Conservation (phyloP, 805 yeast genomes). For the Maudiozyma pseudohumilis region DNA sequence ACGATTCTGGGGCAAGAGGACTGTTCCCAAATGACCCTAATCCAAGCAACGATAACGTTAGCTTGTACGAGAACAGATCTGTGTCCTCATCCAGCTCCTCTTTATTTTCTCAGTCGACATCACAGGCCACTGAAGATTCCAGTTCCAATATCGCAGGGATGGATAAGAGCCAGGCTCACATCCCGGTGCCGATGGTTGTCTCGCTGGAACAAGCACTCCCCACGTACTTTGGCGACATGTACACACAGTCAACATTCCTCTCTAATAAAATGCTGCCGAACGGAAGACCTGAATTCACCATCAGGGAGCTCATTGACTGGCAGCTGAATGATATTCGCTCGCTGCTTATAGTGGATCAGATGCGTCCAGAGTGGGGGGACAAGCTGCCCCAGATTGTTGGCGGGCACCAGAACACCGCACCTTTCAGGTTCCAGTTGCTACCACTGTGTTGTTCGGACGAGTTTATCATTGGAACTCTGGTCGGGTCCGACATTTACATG, state of each 20-base stretch:
- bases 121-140: background rate
- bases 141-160: background rate
- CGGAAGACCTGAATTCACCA: slow-evolving; percentile 50
- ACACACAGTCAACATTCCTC: slow-evolving; percentile 39
- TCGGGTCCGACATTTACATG: slow-evolving; percentile 45
- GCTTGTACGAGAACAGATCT: background rate
- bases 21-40: too few species aligned
- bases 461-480: slow-evolving; percentile 37
- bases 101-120: background rate
- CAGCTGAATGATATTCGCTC: slow-evolving; percentile 54
- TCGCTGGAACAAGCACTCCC: slow-evolving; percentile 41
- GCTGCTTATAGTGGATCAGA: slow-evolving; percentile 38
- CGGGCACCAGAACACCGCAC: background rate
- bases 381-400: slow-evolving; percentile 34
- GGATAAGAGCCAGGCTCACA: background rate
- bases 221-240: slow-evolving; percentile 37
- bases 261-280: slow-evolving; percentile 34
- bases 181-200: slow-evolving; percentile 7
- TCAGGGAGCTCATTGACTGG: slow-evolving; percentile 53
- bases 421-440: slow-evolving; percentile 21
- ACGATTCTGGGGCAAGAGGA: background rate
- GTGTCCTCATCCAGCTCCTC: background rate
- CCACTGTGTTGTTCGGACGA: slow-evolving; percentile 42
- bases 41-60: background rate
- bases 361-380: slow-evolving; percentile 43